Base-by-base conservation (phyloP, 257 asterid species). In the Solanum medicagineum region DNA sequence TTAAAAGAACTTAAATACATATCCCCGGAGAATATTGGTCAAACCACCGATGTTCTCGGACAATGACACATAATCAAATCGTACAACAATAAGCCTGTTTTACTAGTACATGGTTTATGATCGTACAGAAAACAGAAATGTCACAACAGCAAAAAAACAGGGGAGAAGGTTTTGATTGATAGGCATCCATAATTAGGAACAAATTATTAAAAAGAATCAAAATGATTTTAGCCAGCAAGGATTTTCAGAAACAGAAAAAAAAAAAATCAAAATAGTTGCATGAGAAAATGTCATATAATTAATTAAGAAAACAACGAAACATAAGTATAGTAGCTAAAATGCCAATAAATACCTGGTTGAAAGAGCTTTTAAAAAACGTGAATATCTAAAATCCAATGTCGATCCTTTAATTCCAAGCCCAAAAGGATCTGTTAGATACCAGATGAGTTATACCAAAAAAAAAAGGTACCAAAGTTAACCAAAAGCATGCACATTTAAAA, bases 401-500 rank as follows among this genome's bases (percentile, higher is more conserved):
- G 63, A 29, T 68, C 55, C 7, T 6, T 20, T 22, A 83, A 68
- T 47, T 73, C 15, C 42, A 66, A 22, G 44, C 20, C 81, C 22
- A 75, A 49, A 26, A 24, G 32, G 22, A 49, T 22, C 42, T 13
- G 44, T 49, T 47, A 22, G 11, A 66, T 13, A 74, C 22, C 42
- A 4, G 1, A 32, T 13, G 44, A 40, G 7, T 29, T 66, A 15
- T 66, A 29, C 45, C 15, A 15, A 65, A 63, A 24, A 13, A 7
- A 32, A 65, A 66, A 66, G 81, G 47, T 45, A 22, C 8, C 1
- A 74, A n/a, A 74, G 42, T 74, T 0, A 56, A 71, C 16, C 17
- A 81, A 60, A 42, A 81, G 5, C 74, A 81, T 63, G 84, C 88
- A 45, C 51, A 71, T 45, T 55, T 42, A 80, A 91, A 82, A 10